These are phyloP conservation scores for Picochlorum sp. DNA, from an alignment of 139 green algal species.

Conservation along the genomic window DNA sequence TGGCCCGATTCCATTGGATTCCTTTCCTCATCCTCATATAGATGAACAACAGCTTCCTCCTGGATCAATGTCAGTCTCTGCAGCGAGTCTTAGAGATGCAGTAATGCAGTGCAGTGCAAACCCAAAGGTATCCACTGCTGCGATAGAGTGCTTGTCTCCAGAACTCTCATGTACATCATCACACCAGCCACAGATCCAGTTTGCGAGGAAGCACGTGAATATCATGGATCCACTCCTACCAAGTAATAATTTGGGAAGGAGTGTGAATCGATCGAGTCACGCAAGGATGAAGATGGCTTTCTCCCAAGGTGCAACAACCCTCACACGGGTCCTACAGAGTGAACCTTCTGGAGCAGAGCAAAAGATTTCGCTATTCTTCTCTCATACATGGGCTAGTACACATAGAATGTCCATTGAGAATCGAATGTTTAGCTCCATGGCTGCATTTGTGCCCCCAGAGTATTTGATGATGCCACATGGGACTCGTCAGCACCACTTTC, in stretches of 20 bases:
- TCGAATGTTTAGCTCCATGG: slow-evolving; percentile 12
- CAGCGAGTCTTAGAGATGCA: slow-evolving; percentile 23
- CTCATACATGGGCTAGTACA: slow-evolving; percentile 25
- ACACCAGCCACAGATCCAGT: neutral
- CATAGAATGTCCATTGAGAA: slow-evolving; percentile 26
- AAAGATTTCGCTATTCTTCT: slow-evolving; percentile 25
- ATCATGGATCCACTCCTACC: slow-evolving; percentile 89
- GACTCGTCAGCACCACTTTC: too few relatives aligned
- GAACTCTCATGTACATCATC: neutral
- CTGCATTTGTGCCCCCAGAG: neutral
- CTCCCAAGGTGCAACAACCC: slow-evolving; percentile 39
- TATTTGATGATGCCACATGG: neutral
- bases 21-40: slow-evolving; percentile 31
- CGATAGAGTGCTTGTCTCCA: neutral
- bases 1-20: slow-evolving; percentile 49
- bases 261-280: slow-evolving; percentile 69
- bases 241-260: slow-evolving; percentile 91
- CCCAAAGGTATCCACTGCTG: slow-evolving; percentile 5
- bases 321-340: slow-evolving; percentile 34
- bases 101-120: slow-evolving; percentile 37
- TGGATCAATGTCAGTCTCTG: slow-evolving; percentile 10
- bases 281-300: slow-evolving; percentile 70
- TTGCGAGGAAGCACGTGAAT: slow-evolving; percentile 64
- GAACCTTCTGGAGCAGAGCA: slow-evolving; percentile 19
- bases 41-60: slow-evolving; percentile 9